A percentile compares a stretch with the other conserved stretches of the same genome.
Conservation (phyloP, 805 yeast genomes). For the Saturnispora mendoncae region DNA sequence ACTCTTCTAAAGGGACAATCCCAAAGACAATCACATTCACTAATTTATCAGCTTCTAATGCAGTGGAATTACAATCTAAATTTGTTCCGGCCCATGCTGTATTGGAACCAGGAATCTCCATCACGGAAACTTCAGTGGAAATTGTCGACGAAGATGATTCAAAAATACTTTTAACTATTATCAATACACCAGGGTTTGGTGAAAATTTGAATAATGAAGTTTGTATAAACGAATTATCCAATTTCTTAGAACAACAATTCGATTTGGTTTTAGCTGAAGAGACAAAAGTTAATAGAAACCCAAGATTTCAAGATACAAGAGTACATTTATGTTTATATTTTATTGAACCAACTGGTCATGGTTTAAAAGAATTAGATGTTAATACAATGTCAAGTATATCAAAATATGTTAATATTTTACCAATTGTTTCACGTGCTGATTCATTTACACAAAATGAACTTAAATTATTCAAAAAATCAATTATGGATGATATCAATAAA, state of each 20-base stretch:
- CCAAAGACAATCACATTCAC: conserved; percentile 50
- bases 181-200: conserved; percentile 56
- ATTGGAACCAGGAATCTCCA: conserved; percentile 67
- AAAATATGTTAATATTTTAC: conserved; percentile 65
- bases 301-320: conserved; percentile 68
- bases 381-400: conserved; percentile 62
- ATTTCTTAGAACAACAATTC: conserved; percentile 66
- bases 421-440: conserved; percentile 64
- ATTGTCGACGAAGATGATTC: conserved; percentile 53
- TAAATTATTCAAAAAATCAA: conserved; percentile 46
- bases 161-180: conserved; percentile 43
- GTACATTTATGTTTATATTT: conserved; percentile 69
- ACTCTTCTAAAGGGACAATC: conserved; percentile 27
- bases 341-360: conserved; percentile 70
- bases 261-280: conserved; percentile 78
- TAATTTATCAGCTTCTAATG: conserved; percentile 48
- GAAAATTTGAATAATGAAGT: conserved; percentile 52
- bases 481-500: conserved; percentile 54
- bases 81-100: conserved; percentile 55
- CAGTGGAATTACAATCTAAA: conserved; percentile 46
- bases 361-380: conserved; percentile 65
- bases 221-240: conserved; percentile 57
- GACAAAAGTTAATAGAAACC: conserved; percentile 78
- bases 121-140: conserved; percentile 58
- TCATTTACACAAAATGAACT: conserved; percentile 58